Conservation (phyloP, 805 yeast species). For the Candida lessepsii region DNA sequence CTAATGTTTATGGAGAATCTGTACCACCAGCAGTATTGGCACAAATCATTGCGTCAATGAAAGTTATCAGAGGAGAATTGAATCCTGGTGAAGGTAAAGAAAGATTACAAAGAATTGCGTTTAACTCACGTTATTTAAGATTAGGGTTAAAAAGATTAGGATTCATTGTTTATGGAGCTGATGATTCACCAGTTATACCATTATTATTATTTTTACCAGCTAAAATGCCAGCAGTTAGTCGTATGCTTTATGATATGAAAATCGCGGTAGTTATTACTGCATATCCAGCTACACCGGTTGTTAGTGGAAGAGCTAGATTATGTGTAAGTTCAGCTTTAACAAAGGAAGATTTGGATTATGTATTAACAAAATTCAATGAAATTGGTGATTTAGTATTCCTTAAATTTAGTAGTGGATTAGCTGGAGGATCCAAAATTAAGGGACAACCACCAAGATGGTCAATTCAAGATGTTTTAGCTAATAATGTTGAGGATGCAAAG, state of each 20-base stretch:
- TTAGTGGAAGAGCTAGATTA: conserved; percentile 85
- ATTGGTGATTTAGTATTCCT: conserved; percentile 75
- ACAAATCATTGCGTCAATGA: conserved; percentile 80
- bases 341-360: conserved; percentile 86
- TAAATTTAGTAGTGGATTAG: conserved; percentile 75
- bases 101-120: conserved; percentile 89
- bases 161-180: conserved; percentile 90
- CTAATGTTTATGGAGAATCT: conserved; percentile 77
- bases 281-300: conserved; percentile 95
- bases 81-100: conserved; percentile 93
- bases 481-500: conserved; percentile 66
- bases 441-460: conserved; percentile 71
- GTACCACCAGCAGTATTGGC: conserved; percentile 89
- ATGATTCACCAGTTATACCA: conserved; percentile 96
- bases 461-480: conserved; percentile 70
- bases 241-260: conserved; percentile 72
- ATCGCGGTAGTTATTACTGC: conserved; percentile 97
- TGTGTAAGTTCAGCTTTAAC: conserved; percentile 92
- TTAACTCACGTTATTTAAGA: conserved; percentile 90
- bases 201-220: conserved; percentile 83
- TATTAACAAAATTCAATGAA: conserved; percentile 67
- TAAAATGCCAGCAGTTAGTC: conserved; percentile 89
- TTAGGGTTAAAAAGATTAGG: conserved; percentile 90
- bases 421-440: conserved; percentile 61
- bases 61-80: conserved; percentile 74